Evolutionary conservation across 2,329 filamentous ascomycete genomes (phyloP).

Genomic region (Proliferodiscus dingleyae): DNA sequence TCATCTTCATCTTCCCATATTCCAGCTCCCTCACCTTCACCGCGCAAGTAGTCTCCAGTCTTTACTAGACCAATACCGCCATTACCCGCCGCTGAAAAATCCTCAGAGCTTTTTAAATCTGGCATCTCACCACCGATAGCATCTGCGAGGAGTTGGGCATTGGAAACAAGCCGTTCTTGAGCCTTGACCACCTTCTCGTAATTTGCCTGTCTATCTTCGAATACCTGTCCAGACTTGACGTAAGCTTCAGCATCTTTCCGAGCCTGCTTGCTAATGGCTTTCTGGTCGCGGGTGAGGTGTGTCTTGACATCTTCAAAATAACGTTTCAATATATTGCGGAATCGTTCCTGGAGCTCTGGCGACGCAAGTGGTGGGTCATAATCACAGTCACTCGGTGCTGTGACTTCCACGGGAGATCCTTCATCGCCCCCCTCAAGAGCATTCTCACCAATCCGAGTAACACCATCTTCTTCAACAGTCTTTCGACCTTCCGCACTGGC

Average conservation of each 20-base stretch:
- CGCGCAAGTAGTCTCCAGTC: constrained; percentile 85
- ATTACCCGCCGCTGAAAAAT: constrained; percentile 58
- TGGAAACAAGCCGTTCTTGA: constrained; percentile 84
- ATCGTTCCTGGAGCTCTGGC: constrained; percentile 75
- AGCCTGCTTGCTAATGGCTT: constrained; percentile 78
- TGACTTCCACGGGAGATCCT: constrained; percentile 46
- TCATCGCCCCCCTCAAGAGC: constrained; percentile 41
- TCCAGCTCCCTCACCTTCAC: constrained; percentile 82
- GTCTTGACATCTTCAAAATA: constrained; percentile 92
- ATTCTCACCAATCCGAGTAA: constrained; percentile 43
- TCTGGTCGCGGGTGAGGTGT: constrained; percentile 87
- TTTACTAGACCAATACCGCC: constrained; percentile 90
- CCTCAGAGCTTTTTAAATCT: constrained; percentile 78
- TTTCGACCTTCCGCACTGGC: constrained; percentile 74
- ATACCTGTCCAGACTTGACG: constrained; percentile 96
- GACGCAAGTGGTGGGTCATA: constrained; percentile 71
- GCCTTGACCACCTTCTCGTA: constrained; percentile 92
- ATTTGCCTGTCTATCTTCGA: constrained; percentile 92
- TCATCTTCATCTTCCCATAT: constrained; percentile 99
- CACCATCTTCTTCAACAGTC: constrained; percentile 75
- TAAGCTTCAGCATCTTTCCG: constrained; percentile 97
- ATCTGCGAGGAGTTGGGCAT: constrained; percentile 88
- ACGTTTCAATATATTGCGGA: constrained; percentile 75
- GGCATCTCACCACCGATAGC: constrained; percentile 89
- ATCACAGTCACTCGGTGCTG: constrained; percentile 37